phyloP scores from a whole-genome alignment of 1,284 basidiomycete species.

The Omphalotus olearius region DNA sequence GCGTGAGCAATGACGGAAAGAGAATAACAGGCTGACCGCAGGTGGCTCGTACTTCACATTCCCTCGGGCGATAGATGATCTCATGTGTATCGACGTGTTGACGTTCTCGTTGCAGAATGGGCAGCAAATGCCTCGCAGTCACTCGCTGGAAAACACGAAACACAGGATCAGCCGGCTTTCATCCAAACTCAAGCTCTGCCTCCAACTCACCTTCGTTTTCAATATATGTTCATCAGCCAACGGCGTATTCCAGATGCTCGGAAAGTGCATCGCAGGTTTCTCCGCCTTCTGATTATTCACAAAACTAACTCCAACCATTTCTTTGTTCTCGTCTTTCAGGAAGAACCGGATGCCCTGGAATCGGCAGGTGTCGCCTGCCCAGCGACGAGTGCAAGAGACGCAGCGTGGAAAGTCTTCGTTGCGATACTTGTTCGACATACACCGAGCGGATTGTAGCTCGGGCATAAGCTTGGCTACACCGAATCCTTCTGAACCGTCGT shows the following conservation, averaged over 20 bases:
- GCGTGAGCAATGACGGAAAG: background rate
- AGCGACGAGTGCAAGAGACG: conserved; percentile 75
- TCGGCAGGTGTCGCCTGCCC: conserved; percentile 79
- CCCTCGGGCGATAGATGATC: conserved; percentile 68
- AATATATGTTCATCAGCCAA: conserved; percentile 45
- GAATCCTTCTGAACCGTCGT: conserved; percentile 10
- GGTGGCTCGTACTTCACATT: conserved; percentile 76
- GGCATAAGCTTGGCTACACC: conserved; percentile 28
- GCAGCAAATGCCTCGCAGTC: conserved; percentile 67
- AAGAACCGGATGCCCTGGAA: conserved; percentile 77
- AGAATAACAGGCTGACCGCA: conserved; percentile 59
- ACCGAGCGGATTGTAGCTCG: conserved; percentile 70
- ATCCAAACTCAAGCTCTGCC: conserved; percentile 12
- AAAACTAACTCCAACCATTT: conserved; percentile 64
- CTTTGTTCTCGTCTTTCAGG: conserved; percentile 52
- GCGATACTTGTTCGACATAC: conserved; percentile 76
- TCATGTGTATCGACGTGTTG: conserved; percentile 58
- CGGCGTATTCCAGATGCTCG: conserved; percentile 56
- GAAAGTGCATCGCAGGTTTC: conserved; percentile 59
- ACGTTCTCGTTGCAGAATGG: conserved; percentile 65
- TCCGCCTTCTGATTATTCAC: conserved; percentile 57
- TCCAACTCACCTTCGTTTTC: conserved; percentile 51
- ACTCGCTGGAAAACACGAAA: conserved; percentile 38
- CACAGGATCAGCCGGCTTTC: conserved; percentile 14
- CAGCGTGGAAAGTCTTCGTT: conserved; percentile 68